Evolutionary conservation across 139 green algal species (phyloP).

Genomic region (Chlorella sp.): DNA sequence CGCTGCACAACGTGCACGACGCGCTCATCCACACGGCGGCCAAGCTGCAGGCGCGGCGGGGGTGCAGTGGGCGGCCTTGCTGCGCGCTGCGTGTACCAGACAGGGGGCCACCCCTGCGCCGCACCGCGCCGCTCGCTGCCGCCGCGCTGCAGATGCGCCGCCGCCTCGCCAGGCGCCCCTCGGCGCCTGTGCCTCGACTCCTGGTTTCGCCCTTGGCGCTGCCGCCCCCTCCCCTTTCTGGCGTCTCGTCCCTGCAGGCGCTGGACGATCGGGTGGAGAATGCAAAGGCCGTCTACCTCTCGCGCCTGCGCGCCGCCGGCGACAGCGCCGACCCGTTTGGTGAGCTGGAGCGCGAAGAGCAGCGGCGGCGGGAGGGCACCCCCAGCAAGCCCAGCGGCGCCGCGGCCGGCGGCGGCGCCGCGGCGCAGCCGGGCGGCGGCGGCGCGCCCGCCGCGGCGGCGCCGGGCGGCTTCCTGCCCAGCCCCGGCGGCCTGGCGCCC

Average conservation of each 20-base stretch:
- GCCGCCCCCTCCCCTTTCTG: background rate
- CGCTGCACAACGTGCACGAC: conserved; percentile 50
- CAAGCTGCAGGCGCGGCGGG: conserved; percentile 28
- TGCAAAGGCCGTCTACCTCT: conserved; percentile 25
- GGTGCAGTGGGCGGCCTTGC: too few relatives aligned
- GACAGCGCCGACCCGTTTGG: conserved; percentile 47
- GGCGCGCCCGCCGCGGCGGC: background rate
- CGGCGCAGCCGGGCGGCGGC: background rate
- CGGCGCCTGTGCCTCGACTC: too few relatives aligned
- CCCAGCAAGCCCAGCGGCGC: conserved; percentile 6
- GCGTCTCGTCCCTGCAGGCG: too few relatives aligned
- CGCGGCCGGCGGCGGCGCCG: background rate
- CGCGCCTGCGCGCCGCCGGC: conserved; percentile 2
- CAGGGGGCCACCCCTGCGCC: too few relatives aligned
- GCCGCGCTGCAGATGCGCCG: too few relatives aligned
- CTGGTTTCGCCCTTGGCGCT: background rate
- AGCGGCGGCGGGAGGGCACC: conserved; percentile 1
- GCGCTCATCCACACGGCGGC: conserved; percentile 41
- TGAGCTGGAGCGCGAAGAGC: conserved; percentile 23
- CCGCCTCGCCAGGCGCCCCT: too few relatives aligned
- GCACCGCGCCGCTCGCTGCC: too few relatives aligned
- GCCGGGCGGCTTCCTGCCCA: background rate
- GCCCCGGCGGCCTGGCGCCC: too few relatives aligned
- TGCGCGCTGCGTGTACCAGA: too few relatives aligned
- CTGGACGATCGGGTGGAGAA: conserved; percentile 40